A percentile compares a stretch with the other conserved stretches of the same genome.
phyloP scores from a whole-genome alignment of 1,284 basidiomycete genomes.

The Serendipita sp. region DNA sequence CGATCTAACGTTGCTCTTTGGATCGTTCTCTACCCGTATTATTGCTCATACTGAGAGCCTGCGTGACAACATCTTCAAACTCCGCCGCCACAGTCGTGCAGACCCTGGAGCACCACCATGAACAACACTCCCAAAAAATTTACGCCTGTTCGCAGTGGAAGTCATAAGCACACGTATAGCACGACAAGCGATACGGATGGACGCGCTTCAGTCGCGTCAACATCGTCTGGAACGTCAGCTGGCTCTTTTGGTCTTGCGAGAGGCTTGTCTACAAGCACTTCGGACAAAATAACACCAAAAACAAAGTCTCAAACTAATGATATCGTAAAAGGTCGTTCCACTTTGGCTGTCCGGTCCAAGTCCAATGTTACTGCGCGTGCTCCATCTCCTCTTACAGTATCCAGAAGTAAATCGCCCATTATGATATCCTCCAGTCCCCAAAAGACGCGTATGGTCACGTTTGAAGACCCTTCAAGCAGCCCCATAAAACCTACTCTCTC shows the following conservation, averaged over 20 bases:
- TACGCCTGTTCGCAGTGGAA: background rate
- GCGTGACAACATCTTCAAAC: background rate
- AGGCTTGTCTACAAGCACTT: background rate
- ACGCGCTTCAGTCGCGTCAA: background rate
- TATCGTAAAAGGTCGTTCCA: background rate
- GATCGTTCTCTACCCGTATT: background rate
- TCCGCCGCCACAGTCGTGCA: background rate
- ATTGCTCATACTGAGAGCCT: too few species aligned
- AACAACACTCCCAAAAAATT: background rate
- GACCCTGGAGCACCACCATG: background rate
- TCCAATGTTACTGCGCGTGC: background rate
- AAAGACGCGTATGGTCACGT: background rate
- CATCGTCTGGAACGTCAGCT: background rate
- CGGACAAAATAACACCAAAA: background rate
- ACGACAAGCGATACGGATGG: background rate
- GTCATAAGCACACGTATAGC: background rate
- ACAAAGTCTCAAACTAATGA: background rate
- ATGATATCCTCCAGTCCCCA: background rate
- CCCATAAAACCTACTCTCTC: slow-evolving; percentile 5
- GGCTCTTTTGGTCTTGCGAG: background rate
- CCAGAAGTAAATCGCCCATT: background rate
- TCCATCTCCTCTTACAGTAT: background rate
- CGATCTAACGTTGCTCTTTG: background rate
- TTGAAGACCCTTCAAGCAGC: background rate
- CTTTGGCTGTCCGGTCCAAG: background rate